phyloP scores from a whole-genome alignment of 225 moss, liverwort and hornwort species.

The Physcomitrellopsis africana region DNA sequence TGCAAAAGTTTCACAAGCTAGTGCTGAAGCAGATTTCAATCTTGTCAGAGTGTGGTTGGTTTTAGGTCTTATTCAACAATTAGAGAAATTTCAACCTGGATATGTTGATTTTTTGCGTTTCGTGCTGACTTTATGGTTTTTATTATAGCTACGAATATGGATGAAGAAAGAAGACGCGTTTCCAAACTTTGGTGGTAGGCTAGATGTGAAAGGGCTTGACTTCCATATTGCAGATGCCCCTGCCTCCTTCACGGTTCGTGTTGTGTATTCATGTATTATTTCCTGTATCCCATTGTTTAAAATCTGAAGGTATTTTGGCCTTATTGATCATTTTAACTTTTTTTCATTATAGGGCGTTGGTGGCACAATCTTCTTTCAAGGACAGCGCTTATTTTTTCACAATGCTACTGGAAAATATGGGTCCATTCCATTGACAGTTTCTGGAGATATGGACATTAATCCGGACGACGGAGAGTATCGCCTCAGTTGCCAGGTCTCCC shows the following conservation, averaged over 20 bases:
- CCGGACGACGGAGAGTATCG: conserved; percentile 98
- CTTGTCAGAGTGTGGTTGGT: conserved; percentile 3
- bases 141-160: conserved; percentile 81
- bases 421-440: conserved; percentile 88
- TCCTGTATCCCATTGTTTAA: conserved; percentile 7
- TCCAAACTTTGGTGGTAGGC: conserved; percentile 91
- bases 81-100: conserved; percentile 9
- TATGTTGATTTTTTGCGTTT: conserved; percentile 16
- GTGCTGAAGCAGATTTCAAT: not conserved
- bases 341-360: conserved; percentile 68
- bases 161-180: conserved; percentile 89
- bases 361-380: conserved; percentile 94
- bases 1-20: conserved; percentile 17
- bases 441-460: conserved; percentile 98
- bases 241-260: conserved; percentile 74
- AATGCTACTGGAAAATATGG: conserved; percentile 93
- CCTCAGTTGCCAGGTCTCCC: conserved; percentile 91
- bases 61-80: conserved; percentile 3
- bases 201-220: conserved; percentile 85
- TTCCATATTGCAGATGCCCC: conserved; percentile 93
- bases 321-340: conserved; percentile 20
- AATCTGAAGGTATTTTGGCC: conserved; percentile 13
- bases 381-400: conserved; percentile 90
- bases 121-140: conserved; percentile 25
- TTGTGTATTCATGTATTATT: conserved; percentile 14